Base-by-base conservation (phyloP, 2,329 filamentous ascomycete genomes). In the Zasmidium angulare region DNA sequence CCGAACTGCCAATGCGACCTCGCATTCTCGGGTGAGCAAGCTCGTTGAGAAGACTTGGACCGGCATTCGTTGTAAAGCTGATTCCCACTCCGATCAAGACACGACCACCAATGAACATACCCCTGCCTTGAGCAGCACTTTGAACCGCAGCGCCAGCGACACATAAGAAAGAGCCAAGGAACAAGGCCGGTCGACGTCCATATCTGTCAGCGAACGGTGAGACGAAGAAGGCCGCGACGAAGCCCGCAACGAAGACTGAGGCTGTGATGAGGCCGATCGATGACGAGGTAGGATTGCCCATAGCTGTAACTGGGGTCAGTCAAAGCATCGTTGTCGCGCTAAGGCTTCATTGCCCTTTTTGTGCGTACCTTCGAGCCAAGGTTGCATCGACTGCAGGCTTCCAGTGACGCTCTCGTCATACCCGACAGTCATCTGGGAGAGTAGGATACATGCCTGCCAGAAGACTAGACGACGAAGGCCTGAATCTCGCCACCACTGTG, bases 401-500 rank as follows among this genome's bases (percentile, higher is more conserved):
- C 53, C 53, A 36, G 31, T 51, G 1, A 57, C 50, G 14, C 31
- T 40, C 48, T 60, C 53, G 53, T 60, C 58, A 23, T 60, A 60
- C 1, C 58, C 58, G 9, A 47, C 40, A 2, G 58, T 57, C 22
- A 54, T 53, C 46, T 60, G 58, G 1, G 48, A 50, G n/a, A 50
- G 49, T n/a, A 59, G 47, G 21, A 59, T 59, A 31, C 52, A 46
- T 21, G 48, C 24, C 20, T 51, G 47, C 47, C 47, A 53, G 22
- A 40, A 36, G 3, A 51, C 51, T 21, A 66, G 55, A 17, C 52
- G 46, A n/a, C 63, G 61, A 14, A 66, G 58, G 20, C 59, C 61
- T 2, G 56, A 54, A 46, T 68, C 64, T n/a, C 56, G 55, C n/a
- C 52, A 64, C 66, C 66, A 66, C 46, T 56, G 50, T 19, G 62